phyloP scores from a whole-genome alignment of 1,139 yeast species.

The Debaryomyces subglobosus region DNA sequence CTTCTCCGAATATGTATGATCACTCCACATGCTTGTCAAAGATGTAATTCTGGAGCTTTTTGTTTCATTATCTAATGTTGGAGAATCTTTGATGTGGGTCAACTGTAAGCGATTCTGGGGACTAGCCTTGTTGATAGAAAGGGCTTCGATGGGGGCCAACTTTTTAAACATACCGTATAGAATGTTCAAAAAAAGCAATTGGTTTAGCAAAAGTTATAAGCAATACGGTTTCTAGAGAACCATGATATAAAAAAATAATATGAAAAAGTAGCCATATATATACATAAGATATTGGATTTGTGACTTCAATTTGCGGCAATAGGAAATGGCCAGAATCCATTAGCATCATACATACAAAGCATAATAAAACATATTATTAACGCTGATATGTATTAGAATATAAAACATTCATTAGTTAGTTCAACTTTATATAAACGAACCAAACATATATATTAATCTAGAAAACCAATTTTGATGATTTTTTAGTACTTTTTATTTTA shows the following conservation, averaged over 20 bases:
- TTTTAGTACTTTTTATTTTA: neutral
- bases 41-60: conserved; percentile 22
- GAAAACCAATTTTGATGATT: neutral
- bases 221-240: neutral
- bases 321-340: neutral
- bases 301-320: conserved; percentile 14
- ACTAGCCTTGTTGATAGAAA: conserved; percentile 6
- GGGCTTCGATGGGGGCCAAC: conserved; percentile 12
- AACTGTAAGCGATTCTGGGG: conserved; percentile 3
- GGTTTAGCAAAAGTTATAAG: conserved; percentile 6
- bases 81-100: conserved; percentile 3
- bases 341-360: neutral
- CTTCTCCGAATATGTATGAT: conserved; percentile 7
- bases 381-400: neutral
- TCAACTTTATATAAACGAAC: neutral
- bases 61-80: conserved; percentile 3
- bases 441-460: neutral
- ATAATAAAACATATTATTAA: neutral
- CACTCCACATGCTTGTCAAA: conserved; percentile 17
- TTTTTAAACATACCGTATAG: conserved; percentile 10
- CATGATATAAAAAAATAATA: neutral
- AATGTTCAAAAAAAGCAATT: neutral
- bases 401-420: neutral
- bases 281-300: conserved; percentile 9
- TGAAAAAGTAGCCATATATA: neutral